Conservation (phyloP, 2,329 filamentous ascomycete genomes). For the Hypoxylon sp. region DNA sequence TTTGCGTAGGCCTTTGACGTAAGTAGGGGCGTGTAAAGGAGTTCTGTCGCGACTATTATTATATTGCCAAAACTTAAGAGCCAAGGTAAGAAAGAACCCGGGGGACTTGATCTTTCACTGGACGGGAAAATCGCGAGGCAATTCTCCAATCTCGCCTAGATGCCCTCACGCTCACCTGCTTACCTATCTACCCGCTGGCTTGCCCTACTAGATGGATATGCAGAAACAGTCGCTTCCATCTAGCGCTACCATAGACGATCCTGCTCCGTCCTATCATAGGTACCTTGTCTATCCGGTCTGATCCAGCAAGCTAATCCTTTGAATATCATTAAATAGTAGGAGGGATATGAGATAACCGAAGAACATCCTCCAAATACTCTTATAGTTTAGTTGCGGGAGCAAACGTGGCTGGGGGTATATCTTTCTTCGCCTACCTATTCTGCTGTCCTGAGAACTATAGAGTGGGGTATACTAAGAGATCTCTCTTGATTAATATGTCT, state of each 20-base stretch:
- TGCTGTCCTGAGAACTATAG: background rate
- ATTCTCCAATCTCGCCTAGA: no score
- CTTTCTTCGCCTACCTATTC: background rate
- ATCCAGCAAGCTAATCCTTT: background rate
- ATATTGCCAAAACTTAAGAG: no score
- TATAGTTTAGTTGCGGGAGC: background rate
- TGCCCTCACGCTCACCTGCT: background rate
- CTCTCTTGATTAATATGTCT: background rate
- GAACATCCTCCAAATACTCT: background rate
- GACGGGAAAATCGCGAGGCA: background rate
- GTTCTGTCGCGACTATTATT: no score
- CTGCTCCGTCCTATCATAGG: background rate
- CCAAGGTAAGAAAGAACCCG: no score
- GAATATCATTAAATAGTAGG: background rate
- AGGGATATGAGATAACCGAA: background rate
- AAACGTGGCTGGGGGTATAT: background rate
- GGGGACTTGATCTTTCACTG: background rate
- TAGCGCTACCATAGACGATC: background rate
- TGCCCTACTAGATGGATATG: no score
- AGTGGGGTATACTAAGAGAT: conserved; percentile 3
- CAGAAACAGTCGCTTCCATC: no score
- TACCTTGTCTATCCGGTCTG: background rate
- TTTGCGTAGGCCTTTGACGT: no score
- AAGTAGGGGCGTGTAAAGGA: no score
- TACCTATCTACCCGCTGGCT: no score